Conservation (phyloP, 1,284 basidiomycete species). For the Puccinia novopanici region DNA sequence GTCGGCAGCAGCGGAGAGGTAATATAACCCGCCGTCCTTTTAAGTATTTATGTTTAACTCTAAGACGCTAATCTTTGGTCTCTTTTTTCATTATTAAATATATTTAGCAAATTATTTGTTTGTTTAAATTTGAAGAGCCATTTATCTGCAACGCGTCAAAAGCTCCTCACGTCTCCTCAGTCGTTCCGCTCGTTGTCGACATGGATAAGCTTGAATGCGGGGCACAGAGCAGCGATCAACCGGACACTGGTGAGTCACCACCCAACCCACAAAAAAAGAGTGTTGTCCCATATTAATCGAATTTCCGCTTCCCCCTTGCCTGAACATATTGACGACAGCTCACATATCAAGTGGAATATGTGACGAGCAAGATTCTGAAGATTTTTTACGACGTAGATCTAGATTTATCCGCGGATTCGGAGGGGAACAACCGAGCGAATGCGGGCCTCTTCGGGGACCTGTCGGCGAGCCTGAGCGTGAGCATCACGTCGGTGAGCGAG, state of each 20-base stretch:
- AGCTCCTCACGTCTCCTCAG: not conserved
- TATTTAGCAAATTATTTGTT: constrained; percentile 11
- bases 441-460: not conserved
- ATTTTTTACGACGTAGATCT: constrained; percentile 20
- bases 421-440: not conserved
- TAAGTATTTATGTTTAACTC: not conserved
- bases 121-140: constrained; percentile 11
- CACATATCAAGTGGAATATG: constrained; percentile 29
- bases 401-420: constrained; percentile 24
- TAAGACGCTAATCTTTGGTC: not conserved
- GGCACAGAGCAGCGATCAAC: constrained; percentile 9
- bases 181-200: not conserved
- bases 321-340: not conserved
- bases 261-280: not conserved
- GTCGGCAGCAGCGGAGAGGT: not conserved
- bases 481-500: constrained; percentile 10
- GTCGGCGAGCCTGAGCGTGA: constrained; percentile 8
- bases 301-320: not conserved
- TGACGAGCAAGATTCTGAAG: not conserved
- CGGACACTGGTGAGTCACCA: not conserved
- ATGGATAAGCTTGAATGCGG: constrained; percentile 23
- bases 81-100: not conserved
- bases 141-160: not conserved
- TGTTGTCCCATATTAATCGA: too few species aligned
- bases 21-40: not conserved